A percentile compares a stretch with the other conserved stretches of the same genome.
phyloP scores from a whole-genome alignment of 2,329 filamentous ascomycete genomes.

The Hypoxylon sp. region DNA sequence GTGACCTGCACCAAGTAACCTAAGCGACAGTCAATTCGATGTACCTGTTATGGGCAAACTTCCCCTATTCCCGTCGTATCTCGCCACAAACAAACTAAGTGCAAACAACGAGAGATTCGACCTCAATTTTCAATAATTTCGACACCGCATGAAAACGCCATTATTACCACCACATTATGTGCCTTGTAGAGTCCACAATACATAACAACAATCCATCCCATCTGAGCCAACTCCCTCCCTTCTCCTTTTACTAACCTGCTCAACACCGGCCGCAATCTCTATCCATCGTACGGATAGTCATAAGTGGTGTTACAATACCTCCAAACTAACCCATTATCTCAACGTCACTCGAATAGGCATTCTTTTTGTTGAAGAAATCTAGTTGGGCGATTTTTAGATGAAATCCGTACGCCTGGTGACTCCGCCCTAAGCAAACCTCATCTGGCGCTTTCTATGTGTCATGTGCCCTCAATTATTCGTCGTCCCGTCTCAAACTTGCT shows the following conservation, averaged over 20 bases:
- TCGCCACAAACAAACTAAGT: slow-evolving; percentile 4
- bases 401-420: slow-evolving; percentile 27
- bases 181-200: slow-evolving; percentile 1
- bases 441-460: slow-evolving; percentile 15
- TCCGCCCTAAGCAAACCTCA: slow-evolving; percentile 13
- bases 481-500: slow-evolving; percentile 4
- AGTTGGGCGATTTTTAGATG: slow-evolving; percentile 18
- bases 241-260: slow-evolving; percentile 12
- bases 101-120: slow-evolving; percentile 19
- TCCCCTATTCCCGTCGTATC: slow-evolving; percentile 12
- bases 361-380: slow-evolving; percentile 22
- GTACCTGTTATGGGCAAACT: not conserved
- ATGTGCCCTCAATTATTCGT: slow-evolving; percentile 8
- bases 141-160: not conserved
- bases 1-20: slow-evolving; percentile 3
- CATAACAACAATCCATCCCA: slow-evolving; percentile 8
- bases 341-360: slow-evolving; percentile 7
- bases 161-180: slow-evolving; percentile 6
- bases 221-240: slow-evolving; percentile 4
- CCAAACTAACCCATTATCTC: slow-evolving; percentile 18
- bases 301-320: slow-evolving; percentile 27
- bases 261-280: slow-evolving; percentile 16
- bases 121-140: slow-evolving; percentile 1
- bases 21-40: not conserved
- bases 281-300: slow-evolving; percentile 28